Evolutionary conservation across 1,139 yeast genomes (phyloP).

Genomic region (Geotrichum restrictum): DNA sequence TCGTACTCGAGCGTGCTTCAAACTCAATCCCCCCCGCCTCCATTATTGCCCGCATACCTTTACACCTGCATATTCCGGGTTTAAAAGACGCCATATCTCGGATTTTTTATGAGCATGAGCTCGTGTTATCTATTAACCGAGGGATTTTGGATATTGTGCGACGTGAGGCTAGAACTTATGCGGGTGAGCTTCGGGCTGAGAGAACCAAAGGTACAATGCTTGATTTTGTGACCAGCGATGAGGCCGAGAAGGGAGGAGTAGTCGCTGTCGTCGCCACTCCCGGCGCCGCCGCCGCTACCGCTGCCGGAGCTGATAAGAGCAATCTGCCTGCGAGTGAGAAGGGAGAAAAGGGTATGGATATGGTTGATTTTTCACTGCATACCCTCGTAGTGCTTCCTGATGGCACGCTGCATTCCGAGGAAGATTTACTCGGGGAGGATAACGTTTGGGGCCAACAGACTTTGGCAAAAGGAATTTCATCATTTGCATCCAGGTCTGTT

Average conservation of each 20-base stretch:
- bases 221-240: no score
- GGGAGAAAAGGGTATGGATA: constrained; percentile 25
- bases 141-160: constrained; percentile 60
- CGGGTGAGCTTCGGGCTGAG: constrained; percentile 40
- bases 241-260: no score
- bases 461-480: neutral
- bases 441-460: constrained; percentile 4
- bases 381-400: constrained; percentile 24
- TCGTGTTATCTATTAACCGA: constrained; percentile 54
- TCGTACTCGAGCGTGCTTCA: constrained; percentile 50
- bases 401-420: constrained; percentile 31
- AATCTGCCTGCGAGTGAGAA: no score
- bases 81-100: constrained; percentile 57
- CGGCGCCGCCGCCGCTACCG: no score
- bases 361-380: constrained; percentile 18
- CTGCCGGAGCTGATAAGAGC: no score
- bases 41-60: constrained; percentile 62
- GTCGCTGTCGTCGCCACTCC: no score
- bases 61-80: constrained; percentile 58
- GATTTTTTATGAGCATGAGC: constrained; percentile 62
- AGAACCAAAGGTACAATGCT: constrained; percentile 45
- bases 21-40: constrained; percentile 60
- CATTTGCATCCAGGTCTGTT: constrained; percentile 10
- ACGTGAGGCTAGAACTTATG: constrained; percentile 50
- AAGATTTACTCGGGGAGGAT: constrained; percentile 32